These are phyloP conservation scores for Dothidotthia symphoricarpi DNA, from an alignment of 2,329 filamentous ascomycete genomes.

Conservation along the genomic window DNA sequence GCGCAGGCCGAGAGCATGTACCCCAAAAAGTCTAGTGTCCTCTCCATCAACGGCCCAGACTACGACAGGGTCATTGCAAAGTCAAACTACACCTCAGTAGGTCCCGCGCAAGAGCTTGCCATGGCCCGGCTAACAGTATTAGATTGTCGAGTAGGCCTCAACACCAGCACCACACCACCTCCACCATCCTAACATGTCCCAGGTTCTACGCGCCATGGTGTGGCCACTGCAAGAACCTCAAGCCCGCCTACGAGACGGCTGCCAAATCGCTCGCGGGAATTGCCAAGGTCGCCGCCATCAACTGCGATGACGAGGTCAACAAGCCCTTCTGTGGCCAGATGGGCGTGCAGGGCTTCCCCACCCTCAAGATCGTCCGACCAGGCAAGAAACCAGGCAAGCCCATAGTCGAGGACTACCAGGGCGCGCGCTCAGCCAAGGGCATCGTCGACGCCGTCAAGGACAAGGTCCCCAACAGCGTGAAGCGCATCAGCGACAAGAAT, in stretches of 20 bases:
- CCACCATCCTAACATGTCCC: conserved; percentile 41
- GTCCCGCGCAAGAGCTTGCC: conserved; percentile 31
- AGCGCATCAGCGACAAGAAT: conserved; percentile 74
- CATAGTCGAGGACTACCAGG: conserved; percentile 86
- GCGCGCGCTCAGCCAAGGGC: conserved; percentile 74
- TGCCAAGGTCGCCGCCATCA: conserved; percentile 88
- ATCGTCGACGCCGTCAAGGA: conserved; percentile 84
- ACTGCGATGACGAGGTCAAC: conserved; percentile 93
- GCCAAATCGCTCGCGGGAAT: conserved; percentile 86
- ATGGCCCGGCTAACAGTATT: conserved; percentile 5
- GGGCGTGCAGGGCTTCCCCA: conserved; percentile 92
- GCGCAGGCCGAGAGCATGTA: conserved; percentile 73
- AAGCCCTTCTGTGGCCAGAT: conserved; percentile 81
- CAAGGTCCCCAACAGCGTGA: conserved; percentile 90
- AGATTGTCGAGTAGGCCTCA: conserved; percentile 44
- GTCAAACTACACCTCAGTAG: conserved; percentile 88
- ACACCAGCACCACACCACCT: not conserved
- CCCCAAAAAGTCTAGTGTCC: conserved; percentile 78
- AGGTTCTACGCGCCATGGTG: conserved; percentile 99
- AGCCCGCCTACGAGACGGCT: conserved; percentile 92
- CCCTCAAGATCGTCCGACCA: conserved; percentile 87
- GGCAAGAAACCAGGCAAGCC: conserved; percentile 78
- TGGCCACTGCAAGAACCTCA: conserved; percentile 93
- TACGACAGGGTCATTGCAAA: conserved; percentile 81
- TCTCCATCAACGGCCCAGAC: conserved; percentile 75